These are phyloP conservation scores for Corymbia maculata DNA, from an alignment of 345 rosid species.

Conservation along the genomic window DNA sequence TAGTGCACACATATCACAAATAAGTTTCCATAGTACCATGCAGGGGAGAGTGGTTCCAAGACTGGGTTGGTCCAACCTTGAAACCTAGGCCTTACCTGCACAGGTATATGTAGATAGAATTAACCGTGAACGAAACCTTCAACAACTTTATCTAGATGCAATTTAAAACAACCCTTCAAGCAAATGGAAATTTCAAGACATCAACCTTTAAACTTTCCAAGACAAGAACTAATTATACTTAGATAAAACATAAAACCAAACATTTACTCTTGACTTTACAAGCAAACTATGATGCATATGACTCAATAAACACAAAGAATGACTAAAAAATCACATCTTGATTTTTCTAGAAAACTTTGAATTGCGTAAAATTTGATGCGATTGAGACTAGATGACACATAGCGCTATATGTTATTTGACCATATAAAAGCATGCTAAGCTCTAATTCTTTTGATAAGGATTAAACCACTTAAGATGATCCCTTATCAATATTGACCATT, in stretches of 20 bases:
- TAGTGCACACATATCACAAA: not conserved
- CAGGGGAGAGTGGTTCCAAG: not conserved
- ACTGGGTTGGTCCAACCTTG: not conserved
- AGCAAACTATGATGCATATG: not conserved
- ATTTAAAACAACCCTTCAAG: not conserved
- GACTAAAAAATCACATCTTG: not conserved
- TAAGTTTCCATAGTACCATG: not conserved
- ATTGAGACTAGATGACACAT: not conserved
- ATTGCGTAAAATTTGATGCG: not conserved
- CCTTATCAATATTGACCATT: not conserved
- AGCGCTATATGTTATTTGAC: not conserved
- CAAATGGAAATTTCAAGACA: not conserved
- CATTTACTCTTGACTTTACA: not conserved
- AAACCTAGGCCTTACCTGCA: too few species aligned
- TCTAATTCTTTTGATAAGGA: not conserved
- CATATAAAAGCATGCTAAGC: not conserved
- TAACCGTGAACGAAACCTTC: not conserved
- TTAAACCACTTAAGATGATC: not conserved
- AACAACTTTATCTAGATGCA: not conserved
- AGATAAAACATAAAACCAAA: not conserved
- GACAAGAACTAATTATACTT: not conserved
- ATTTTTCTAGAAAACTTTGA: not conserved
- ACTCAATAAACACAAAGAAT: not conserved
- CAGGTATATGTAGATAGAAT: not conserved
- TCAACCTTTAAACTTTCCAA: not conserved